Base-by-base conservation (phyloP, 306 rosid genomes). In the Vicia faba region DNA sequence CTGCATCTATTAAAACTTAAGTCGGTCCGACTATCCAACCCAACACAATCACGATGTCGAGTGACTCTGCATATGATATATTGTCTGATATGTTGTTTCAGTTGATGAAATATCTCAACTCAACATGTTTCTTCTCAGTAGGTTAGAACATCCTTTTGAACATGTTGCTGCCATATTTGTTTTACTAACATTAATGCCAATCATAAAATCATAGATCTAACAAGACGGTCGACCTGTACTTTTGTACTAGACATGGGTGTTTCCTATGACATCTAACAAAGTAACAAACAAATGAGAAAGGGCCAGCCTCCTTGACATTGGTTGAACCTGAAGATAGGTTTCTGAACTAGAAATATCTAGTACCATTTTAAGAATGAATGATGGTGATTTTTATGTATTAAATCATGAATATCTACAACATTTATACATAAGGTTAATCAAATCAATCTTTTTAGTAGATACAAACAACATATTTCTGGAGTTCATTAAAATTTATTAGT, bases 391-490 rank as follows among this genome's bases (percentile, higher is more conserved):
- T 59, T 35, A 12, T 12, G 45, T 11, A 59, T 59, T 59, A 18
- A 35, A 35, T 35, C 28, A 35, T 35, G 45, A 16, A 59, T 59
- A 59, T 35, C 14, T 10, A 33, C 4, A 57, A 29, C 39, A 29
- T n/a, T 57, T n/a, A 57, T 57, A 3, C 41, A 29, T 0, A 12
- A 31, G 40, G 43, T 57, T 57, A 29, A 14, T 16, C 13, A 29
- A 57, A 31, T 31, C 13, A 57, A 57, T 14, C 12, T 4, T 38
- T 57, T 57, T 5, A 31, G 8, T 31, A 31, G 36, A 31, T 31
- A 54, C 4, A 44, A 44, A 36, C 36, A 44, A 69, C 45, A 55
- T 63, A 46, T 39, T 69, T 62, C 45, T 69, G 23, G 46, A 54
- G 23, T 35, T 53, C 55, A 8, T 50, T 49, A 15, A 35, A 50